phyloP scores from a whole-genome alignment of 352 stramenopile species.

The Phytopythium sindhum region DNA sequence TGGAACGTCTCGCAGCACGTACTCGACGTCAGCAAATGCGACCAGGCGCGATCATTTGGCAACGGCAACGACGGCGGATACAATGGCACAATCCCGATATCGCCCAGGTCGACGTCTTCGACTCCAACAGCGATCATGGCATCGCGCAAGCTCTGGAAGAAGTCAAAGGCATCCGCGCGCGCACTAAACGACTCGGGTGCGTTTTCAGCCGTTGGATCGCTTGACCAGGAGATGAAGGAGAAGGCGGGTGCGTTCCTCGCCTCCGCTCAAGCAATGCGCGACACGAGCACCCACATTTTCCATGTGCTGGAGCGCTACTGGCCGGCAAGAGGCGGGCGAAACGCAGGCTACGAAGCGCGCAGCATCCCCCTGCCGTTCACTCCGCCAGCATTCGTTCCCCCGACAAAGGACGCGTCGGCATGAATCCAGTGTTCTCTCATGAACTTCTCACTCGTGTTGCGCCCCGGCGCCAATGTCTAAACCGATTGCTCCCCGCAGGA shows the following conservation, averaged over 20 bases:
- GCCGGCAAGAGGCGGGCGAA: constrained; percentile 7
- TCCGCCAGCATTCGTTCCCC: constrained; percentile 28
- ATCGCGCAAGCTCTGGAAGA: constrained; percentile 2
- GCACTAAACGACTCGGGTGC: neutral
- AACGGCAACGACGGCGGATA: neutral
- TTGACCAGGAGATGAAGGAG: constrained; percentile 50
- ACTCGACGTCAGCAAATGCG: constrained; percentile 18
- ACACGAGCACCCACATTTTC: constrained; percentile 32
- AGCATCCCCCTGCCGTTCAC: constrained; percentile 10
- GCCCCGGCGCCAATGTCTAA: neutral
- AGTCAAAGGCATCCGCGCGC: neutral
- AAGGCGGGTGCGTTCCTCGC: constrained; percentile 33
- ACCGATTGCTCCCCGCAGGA: neutral
- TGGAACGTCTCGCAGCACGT: constrained; percentile 66
- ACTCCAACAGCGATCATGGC: neutral
- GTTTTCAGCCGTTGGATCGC: constrained; percentile 24
- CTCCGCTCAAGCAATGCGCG: constrained; percentile 35
- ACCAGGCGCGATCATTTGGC: neutral
- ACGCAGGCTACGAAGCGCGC: neutral
- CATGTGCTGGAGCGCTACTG: constrained; percentile 37
- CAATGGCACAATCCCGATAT: neutral
- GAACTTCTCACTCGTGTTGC: neutral
- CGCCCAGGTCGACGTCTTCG: neutral
- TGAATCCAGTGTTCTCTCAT: neutral
- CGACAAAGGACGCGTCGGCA: neutral